Evolutionary conservation across 1,139 yeast species (phyloP).

Genomic region (Taphrina confusa): DNA sequence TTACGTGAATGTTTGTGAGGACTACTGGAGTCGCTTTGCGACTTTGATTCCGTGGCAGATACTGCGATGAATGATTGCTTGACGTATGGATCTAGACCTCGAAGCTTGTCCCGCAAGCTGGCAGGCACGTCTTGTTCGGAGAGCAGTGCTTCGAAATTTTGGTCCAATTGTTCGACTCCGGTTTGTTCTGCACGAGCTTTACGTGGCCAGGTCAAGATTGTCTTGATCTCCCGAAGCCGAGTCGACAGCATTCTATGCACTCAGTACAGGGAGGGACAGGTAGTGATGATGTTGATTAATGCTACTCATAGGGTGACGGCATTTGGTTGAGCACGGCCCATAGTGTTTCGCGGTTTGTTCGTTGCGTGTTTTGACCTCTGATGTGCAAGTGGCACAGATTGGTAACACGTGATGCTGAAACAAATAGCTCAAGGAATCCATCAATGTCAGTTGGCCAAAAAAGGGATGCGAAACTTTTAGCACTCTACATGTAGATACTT

Average conservation of each 20-base stretch:
- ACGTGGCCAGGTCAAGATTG: constrained; percentile 12
- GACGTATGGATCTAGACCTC: constrained; percentile 17
- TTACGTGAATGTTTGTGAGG: constrained; percentile 22
- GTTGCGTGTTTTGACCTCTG: constrained; percentile 13
- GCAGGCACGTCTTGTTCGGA: constrained; percentile 10
- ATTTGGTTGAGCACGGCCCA: too few species aligned
- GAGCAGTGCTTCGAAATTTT: constrained; percentile 16
- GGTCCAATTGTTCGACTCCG: neutral
- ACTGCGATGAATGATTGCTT: constrained; percentile 13
- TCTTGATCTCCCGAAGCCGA: constrained; percentile 8
- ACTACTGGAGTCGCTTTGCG: neutral
- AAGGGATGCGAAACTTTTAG: too few species aligned
- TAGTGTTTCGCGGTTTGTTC: too few species aligned
- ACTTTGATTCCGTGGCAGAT: neutral
- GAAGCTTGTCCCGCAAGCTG: constrained; percentile 16
- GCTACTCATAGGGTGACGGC: too few species aligned
- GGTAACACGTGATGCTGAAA: too few species aligned
- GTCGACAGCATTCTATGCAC: constrained; percentile 3
- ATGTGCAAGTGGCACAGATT: too few species aligned
- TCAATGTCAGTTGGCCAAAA: too few species aligned
- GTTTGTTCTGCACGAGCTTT: constrained; percentile 5
- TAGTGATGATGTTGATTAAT: too few species aligned
- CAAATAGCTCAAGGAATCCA: too few species aligned
- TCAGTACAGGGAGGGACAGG: too few species aligned
- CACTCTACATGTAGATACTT: too few species aligned